phyloP scores from a whole-genome alignment of 2,329 filamentous ascomycete species.

The Claviceps africana region DNA sequence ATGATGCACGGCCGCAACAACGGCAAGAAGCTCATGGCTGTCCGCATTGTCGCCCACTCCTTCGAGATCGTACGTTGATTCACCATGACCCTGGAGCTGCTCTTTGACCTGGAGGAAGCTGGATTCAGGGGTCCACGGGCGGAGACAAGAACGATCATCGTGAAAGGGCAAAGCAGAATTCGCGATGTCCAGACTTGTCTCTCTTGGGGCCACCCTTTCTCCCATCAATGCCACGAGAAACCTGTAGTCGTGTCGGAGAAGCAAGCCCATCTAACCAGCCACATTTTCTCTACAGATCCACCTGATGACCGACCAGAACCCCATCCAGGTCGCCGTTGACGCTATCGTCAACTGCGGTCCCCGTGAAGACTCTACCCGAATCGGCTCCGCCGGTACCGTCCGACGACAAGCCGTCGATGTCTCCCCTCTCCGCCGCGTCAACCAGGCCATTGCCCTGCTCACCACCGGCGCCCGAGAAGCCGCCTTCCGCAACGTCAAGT shows the following conservation, averaged over 20 bases:
- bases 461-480: conserved; percentile 98
- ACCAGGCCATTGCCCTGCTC: conserved; percentile 98
- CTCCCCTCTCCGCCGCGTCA: conserved; percentile 96
- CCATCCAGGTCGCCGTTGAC: conserved; percentile 97
- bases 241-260: neutral
- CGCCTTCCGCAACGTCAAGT: conserved; percentile 99
- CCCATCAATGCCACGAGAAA: neutral
- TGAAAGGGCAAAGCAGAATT: neutral
- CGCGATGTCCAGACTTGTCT: neutral
- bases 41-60: conserved; percentile 95
- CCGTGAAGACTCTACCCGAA: conserved; percentile 99
- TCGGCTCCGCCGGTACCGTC: conserved; percentile 98
- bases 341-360: conserved; percentile 99
- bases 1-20: conserved; percentile 99
- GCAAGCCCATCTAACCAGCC: conserved; percentile 14
- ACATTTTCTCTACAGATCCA: conserved; percentile 53
- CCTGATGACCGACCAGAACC: conserved; percentile 99
- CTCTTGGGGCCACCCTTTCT: neutral
- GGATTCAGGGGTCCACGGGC: neutral
- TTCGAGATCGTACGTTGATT: conserved; percentile 88
- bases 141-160: neutral
- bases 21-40: conserved; percentile 99
- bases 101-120: neutral
- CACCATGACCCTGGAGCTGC: neutral
- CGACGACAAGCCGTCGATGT: conserved; percentile 99